These are phyloP conservation scores for Cinnamomum chago DNA, from an alignment of 164 flowering plant genomes.

Conservation along the genomic window DNA sequence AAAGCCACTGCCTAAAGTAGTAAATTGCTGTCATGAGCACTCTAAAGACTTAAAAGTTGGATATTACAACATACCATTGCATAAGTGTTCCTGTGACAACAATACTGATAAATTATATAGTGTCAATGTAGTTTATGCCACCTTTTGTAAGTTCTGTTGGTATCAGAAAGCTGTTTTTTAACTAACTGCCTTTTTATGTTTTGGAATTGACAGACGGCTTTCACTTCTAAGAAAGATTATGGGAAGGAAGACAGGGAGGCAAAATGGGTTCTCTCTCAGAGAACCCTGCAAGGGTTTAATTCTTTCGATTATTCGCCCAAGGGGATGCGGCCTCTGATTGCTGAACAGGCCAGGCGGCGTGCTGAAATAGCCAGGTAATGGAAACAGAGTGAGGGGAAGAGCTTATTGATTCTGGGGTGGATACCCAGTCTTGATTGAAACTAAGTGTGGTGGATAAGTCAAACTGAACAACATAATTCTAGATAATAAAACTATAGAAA, in stretches of 20 bases:
- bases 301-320: conserved; percentile 40
- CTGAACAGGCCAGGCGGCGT: conserved; percentile 75
- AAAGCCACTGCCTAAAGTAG: background rate
- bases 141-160: background rate
- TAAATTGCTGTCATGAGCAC: background rate
- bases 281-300: conserved; percentile 53
- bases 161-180: background rate
- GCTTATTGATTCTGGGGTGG: no score
- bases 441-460: no score
- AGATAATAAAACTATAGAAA: no score
- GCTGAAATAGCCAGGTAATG: conserved; percentile 89
- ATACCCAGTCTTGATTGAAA: no score
- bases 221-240: conserved; percentile 69
- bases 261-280: conserved; percentile 69
- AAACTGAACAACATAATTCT: no score
- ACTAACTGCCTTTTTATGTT: background rate
- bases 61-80: background rate
- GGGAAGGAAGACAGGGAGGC: conserved; percentile 81
- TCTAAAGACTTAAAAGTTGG: background rate
- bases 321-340: conserved; percentile 54
- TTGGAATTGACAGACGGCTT: conserved; percentile 55
- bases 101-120: background rate
- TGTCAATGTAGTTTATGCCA: background rate
- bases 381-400: background rate
- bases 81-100: background rate